Evolutionary conservation across 768 basidiomycete genomes (phyloP).

Genomic region (Podaxis carcinomalis): DNA sequence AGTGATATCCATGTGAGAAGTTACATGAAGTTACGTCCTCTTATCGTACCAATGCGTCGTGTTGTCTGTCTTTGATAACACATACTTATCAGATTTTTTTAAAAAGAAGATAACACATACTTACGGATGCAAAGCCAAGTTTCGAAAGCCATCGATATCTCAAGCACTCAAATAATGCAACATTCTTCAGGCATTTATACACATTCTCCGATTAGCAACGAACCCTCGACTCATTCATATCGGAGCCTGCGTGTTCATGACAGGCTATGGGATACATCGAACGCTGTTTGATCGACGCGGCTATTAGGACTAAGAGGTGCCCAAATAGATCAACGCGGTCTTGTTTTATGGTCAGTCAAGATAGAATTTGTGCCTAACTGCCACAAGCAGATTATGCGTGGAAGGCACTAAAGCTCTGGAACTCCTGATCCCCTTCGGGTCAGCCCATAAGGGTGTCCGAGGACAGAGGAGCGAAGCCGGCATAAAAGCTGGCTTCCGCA

Average conservation of each 20-base stretch:
- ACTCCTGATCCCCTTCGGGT: background rate
- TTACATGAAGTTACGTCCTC: too few species aligned
- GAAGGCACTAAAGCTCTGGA: background rate
- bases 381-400: background rate
- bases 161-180: too few species aligned
- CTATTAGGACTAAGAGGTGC: background rate
- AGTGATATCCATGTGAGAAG: background rate
- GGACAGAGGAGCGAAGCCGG: background rate
- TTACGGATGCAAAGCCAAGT: too few species aligned
- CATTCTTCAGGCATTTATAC: background rate
- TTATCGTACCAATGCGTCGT: too few species aligned
- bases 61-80: too few species aligned
- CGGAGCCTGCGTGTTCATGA: background rate
- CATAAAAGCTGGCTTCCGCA: constrained; percentile 1
- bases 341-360: background rate
- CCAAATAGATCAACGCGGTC: background rate
- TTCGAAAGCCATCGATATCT: too few species aligned
- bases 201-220: background rate
- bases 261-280: background rate
- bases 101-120: too few species aligned
- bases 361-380: constrained; percentile 7
- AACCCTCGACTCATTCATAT: background rate
- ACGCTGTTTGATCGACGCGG: background rate
- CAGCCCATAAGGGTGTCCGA: background rate
- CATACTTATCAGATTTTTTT: too few species aligned